Evolutionary conservation across 306 rosid species (phyloP), one percentile per base, ranked within the genome.

Genomic region (Quercus wislizeni): DNA sequence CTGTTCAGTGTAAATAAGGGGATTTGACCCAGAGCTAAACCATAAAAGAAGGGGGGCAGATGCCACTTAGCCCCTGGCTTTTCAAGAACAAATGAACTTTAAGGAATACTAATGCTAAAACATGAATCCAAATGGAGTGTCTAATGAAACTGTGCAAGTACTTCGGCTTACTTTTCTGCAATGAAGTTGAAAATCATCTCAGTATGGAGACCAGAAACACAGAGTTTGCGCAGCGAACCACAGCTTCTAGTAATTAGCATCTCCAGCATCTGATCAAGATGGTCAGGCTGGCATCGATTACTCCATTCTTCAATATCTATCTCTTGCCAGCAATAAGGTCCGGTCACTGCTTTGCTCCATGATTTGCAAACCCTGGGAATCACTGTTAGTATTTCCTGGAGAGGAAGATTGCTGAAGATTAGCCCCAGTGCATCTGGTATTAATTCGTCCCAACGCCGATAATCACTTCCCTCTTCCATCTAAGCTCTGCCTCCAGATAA

Each of bases 241-340:
- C 82, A 77, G 51, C 98, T 96, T 84, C 92, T 90, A 5, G 79
- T 75, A 46, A 96, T 84, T 49, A 96, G 89, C 92, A 86, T 80
- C 70, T 88, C 89, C 49, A 96, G 89, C 93, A 96, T 85, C 51
- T 83, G 88, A 46, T 93, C 92, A 4, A 93, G 92, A 55, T 83
- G 86, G 46, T 89, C 89, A 2, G 94, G 86, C 69, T 77, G 85
- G 82, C 89, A 87, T 6, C 83, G 80, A 23, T 75, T 86, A 76
- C 98, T 90, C 98, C 96, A 96, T n/a, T 96, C 97, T 64, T 90
- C 93, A 73, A 96, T 89, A 78, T 96, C 93, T 27, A 96, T 90
- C 90, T 93, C 94, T 83, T 96, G 99, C 99, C 99, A 96, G 80
- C 98, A 96, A 63, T 86, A 91, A 69, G 99, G 99, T 54, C 92